Base-by-base conservation (phyloP, 768 basidiomycete genomes). In the Chiua virens region DNA sequence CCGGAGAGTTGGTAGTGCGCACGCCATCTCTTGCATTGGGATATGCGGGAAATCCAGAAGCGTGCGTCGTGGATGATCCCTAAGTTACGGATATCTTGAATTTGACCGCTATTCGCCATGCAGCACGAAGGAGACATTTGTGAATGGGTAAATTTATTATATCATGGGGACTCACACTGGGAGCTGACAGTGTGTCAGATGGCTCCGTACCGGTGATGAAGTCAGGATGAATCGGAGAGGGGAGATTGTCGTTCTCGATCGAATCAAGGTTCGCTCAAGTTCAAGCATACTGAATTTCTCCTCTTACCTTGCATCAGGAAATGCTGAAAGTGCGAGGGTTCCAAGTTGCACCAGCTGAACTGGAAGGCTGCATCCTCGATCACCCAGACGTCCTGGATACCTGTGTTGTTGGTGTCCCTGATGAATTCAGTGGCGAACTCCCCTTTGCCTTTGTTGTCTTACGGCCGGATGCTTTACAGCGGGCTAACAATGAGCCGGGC, bases 391-490 rank as follows among this genome's bases (percentile, higher is more conserved):
- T 89, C 11, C 70, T 67, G 5, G 85, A 85, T 59, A 73, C 73
- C 1, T 85, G 85, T 56, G 82, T 87, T 8, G 83, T 90, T 8
- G 79, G 85, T 5, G 62, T 88, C 20, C 76, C 76, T 1, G 86
- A 91, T 58, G 87, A 89, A 21, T 89, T 85, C 62, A 86, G 78
- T 50, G 87, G 88, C 17, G 88, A 92, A 63, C 57, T 87, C 11
- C 88, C 89, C 0, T 59, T 87, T 47, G 88, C 89, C 8, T 90
- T 80, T 63, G 71, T 90, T 20, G 85, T 85, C 4, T 75, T 82
- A n/a, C 69, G 70, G 42, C 57, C 65, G 4, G 71, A 72, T 15
- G 69, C 74, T 5, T 71, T 72, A 10, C 63, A 64, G 34, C 71
- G 75, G 40, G 68, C 71, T 30, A 50, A 49, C 28, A 27, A 75